Evolutionary conservation across 1,139 yeast genomes (phyloP), one percentile per base, ranked within the genome.

Genomic region (Suhomyces yuchorum): DNA sequence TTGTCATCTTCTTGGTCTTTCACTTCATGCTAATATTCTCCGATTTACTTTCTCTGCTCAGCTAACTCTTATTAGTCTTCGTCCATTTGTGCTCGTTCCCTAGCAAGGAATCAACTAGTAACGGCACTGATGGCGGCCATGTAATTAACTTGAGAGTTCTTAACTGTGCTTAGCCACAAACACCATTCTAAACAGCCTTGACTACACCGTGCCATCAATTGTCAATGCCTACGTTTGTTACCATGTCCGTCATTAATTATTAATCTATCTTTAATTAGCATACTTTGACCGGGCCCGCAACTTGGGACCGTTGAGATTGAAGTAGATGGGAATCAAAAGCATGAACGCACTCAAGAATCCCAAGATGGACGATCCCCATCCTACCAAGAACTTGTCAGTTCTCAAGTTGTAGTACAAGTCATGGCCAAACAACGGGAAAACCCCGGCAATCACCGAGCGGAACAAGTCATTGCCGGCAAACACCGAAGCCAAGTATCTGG

Each of bases 381-480:
- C 86, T 9, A 80, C 82, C 3, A 84, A 84, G 56, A 69, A 81
- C 40, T 70, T 73, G 1, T 68, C 56, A 9, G 74, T 71, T 2
- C 24, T 37, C 44, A 80, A 61, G 55, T 78, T 77, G 37, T 62
- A 53, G 56, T 73, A 84, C 73, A 84, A 68, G 1, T 76, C 71
- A 42, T 66, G 61, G 3, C 84, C 87, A 58, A 84, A 82, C 42
- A 84, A 65, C 37, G 89, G 88, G 71, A 84, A 84, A 4, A 78
- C 79, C 30, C 82, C 82, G 0, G 84, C 88, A 60, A 80, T 69
- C 2, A 68, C 66, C 1, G 84, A 73, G 55, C 87, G 70, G 55
- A 73, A 71, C 46, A 81, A 66, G 12, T 75, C 80, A 56, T 81
- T 81, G 20, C 81, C 77, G 1, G 85, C 85, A 60, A 78, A 81